Percentiles rank a stretch among this genome's conserved stretches.
Conservation (phyloP, 2,329 filamentous ascomycete species). For the Cytospora piceae region DNA sequence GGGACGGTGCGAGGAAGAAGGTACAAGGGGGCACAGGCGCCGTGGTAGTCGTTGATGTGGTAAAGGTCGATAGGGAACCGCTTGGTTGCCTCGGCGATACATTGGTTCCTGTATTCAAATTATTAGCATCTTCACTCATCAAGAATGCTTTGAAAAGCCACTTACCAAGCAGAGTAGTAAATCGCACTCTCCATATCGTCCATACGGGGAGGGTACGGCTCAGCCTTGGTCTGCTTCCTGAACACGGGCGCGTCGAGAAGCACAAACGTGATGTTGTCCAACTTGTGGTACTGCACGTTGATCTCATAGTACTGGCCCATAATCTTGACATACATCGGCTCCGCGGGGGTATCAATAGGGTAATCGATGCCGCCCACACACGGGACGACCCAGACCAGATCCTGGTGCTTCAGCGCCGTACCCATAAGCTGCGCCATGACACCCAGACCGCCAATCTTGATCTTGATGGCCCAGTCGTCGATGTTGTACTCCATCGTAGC, state of each 20-base stretch:
- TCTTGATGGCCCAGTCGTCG: slow-evolving; percentile 70
- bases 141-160: neutral
- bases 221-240: slow-evolving; percentile 61
- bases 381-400: slow-evolving; percentile 67
- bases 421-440: slow-evolving; percentile 74
- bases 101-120: slow-evolving; percentile 72
- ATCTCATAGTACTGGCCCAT: slow-evolving; percentile 65
- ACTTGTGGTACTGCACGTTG: slow-evolving; percentile 64
- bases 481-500: slow-evolving; percentile 66
- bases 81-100: slow-evolving; percentile 65
- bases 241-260: slow-evolving; percentile 70
- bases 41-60: slow-evolving; percentile 45
- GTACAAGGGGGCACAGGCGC: slow-evolving; percentile 60
- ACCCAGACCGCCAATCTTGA: slow-evolving; percentile 72
- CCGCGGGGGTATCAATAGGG: slow-evolving; percentile 59
- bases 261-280: slow-evolving; percentile 70
- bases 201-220: slow-evolving; percentile 69
- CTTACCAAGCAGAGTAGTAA: slow-evolving; percentile 68
- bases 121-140: neutral
- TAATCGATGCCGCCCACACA: slow-evolving; percentile 69
- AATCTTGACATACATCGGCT: slow-evolving; percentile 66
- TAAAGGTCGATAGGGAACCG: slow-evolving; percentile 55
- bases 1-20: slow-evolving; percentile 63
- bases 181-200: slow-evolving; percentile 69
- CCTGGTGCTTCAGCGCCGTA: slow-evolving; percentile 65